A percentile compares a stretch with the other conserved stretches of the same genome.
Evolutionary conservation across 352 stramenopile genomes (phyloP).

Genomic region (Globisporangium orthogonon): DNA sequence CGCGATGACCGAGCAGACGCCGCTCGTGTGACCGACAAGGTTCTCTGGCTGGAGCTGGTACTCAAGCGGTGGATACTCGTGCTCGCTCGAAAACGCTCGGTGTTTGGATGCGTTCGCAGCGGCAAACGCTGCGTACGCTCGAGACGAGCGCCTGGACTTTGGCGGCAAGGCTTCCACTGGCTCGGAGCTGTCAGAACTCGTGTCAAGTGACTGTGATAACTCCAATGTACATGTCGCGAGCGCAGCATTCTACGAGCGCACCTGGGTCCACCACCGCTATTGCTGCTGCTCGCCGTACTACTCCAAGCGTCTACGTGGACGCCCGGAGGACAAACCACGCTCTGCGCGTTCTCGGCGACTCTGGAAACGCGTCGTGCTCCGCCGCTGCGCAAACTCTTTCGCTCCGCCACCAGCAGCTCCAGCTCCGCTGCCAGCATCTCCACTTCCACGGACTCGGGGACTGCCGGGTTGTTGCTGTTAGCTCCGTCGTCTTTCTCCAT

Average conservation of each 20-base stretch:
- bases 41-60: conserved; percentile 24
- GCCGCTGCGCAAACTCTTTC: background rate
- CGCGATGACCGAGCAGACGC: conserved; percentile 44
- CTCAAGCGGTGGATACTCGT: background rate
- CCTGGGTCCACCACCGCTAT: background rate
- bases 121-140: background rate
- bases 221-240: background rate
- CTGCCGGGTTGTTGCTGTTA: background rate
- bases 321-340: background rate
- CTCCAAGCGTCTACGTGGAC: background rate
- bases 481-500: background rate
- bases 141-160: conserved; percentile 9
- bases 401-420: background rate
- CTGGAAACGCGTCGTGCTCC: conserved; percentile 1
- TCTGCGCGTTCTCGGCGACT: background rate
- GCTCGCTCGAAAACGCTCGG: background rate
- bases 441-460: background rate
- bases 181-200: background rate
- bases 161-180: background rate
- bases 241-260: background rate
- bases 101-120: background rate
- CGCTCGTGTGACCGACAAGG: conserved; percentile 54
- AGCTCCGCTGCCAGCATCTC: background rate
- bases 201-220: no score
- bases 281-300: background rate